A percentile compares a stretch with the other conserved stretches of the same genome.
Evolutionary conservation across 352 stramenopile genomes (phyloP).

Genomic region (Phytophthora vignae): DNA sequence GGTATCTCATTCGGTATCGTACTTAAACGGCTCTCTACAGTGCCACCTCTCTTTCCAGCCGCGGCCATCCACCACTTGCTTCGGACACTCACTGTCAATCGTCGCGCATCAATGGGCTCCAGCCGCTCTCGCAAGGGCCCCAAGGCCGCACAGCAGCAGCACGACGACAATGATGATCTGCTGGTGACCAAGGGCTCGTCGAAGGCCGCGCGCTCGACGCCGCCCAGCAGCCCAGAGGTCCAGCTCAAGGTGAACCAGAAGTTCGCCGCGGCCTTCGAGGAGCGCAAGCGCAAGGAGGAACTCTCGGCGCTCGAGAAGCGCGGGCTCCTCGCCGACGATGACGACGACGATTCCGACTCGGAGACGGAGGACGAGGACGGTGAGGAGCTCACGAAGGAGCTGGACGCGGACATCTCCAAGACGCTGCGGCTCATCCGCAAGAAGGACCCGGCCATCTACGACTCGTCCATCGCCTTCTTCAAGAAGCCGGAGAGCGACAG

Average conservation of each 20-base stretch:
- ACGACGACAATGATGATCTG: conserved; percentile 38
- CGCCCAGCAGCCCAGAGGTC: conserved; percentile 26
- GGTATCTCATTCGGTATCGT: not conserved
- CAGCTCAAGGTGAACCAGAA: conserved; percentile 81
- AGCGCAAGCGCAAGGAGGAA: conserved; percentile 87
- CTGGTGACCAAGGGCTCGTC: conserved; percentile 41
- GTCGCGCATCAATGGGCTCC: not conserved
- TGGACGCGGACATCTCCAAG: conserved; percentile 84
- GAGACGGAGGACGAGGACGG: conserved; percentile 89
- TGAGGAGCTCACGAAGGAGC: conserved; percentile 72
- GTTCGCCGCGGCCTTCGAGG: conserved; percentile 76
- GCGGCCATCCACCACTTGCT: not conserved
- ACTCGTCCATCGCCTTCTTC: conserved; percentile 92
- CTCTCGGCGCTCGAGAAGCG: conserved; percentile 63
- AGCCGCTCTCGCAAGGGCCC: not conserved
- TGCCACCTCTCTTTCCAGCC: not conserved
- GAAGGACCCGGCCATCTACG: conserved; percentile 94
- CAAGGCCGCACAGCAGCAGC: not conserved
- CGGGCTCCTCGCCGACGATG: conserved; percentile 29
- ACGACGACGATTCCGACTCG: conserved; percentile 75
- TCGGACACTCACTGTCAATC: not conserved
- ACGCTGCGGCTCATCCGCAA: conserved; percentile 92
- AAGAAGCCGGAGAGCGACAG: conserved; percentile 42
- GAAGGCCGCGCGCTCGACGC: conserved; percentile 1
- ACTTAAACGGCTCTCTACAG: not conserved